Base-by-base conservation (phyloP, 306 rosid species). In the Acacia acuminata region DNA sequence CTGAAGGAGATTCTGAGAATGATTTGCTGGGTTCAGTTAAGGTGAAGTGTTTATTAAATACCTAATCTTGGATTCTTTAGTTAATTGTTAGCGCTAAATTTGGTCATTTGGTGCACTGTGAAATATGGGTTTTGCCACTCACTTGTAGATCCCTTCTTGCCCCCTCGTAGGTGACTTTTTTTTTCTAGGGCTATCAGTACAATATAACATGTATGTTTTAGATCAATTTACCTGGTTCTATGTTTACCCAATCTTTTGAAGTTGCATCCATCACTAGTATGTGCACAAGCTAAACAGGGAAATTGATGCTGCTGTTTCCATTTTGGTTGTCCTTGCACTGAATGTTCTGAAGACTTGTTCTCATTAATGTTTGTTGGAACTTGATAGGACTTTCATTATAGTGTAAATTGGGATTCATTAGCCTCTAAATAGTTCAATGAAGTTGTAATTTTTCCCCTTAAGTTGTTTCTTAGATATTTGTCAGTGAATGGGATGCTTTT, bases 1-100 rank as follows among this genome's bases (percentile, higher is more conserved):
- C 94, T 53, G 99, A 96, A 82, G 99, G 89, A 78, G 99, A 96
- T 82, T 72, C 92, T 77, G 99, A 94, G 84, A 94, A 87, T 79
- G 99, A 96, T 82, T 92, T 96, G 97, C 93, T 96, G 74, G 99
- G 99, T 69, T 87, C 98, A 42, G 97, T 96, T 66, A 96, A 96
- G 99, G 99, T 96, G 77, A 91, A 81, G 58, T 75, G 74, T 76
- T 68, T 72, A 48, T 68, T 70, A 79, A 85, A 70, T 44, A n/a
- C 75, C 66, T 78, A 80, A 55, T 87, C 60, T 79, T 65, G 72
- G 47, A 60, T 64, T 45, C 47, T 17, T 24, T 72, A 79, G 47
- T 77, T 76, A 20, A 3, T 20, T 73, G 60, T 43, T 68, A 50
- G 73, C 44, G 65, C 73, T 24, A 48, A 38, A 27, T 45, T 81